phyloP scores from a whole-genome alignment of 2,329 filamentous ascomycete genomes.

The Biscogniauxia mediterranea region DNA sequence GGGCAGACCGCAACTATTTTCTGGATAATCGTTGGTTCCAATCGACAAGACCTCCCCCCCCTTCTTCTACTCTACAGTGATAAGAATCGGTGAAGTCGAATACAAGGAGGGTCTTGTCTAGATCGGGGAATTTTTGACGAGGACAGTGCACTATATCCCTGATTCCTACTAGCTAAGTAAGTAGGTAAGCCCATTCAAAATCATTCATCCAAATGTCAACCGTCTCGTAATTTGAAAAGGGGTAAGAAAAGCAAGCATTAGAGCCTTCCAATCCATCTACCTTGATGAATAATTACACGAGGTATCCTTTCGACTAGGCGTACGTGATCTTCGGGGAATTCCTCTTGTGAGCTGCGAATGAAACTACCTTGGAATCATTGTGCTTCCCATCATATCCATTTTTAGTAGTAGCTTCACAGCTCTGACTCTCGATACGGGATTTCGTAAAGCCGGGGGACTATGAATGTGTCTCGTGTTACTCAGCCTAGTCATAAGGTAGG shows the following conservation, averaged over 20 bases:
- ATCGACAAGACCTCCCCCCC: not conserved
- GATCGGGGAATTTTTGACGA: conserved; percentile 23
- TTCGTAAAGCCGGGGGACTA: not conserved
- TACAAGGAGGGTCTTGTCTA: conserved; percentile 19
- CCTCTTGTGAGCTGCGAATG: conserved; percentile 11
- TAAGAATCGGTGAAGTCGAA: conserved; percentile 8
- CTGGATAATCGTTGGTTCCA: not conserved
- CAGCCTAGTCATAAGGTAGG: conserved; percentile 2
- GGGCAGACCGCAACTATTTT: not conserved
- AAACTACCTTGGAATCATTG: conserved; percentile 15
- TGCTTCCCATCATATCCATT: conserved; percentile 18
- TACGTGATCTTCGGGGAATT: conserved; percentile 8
- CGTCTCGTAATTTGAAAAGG: conserved; percentile 1
- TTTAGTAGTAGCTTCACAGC: conserved; percentile 14
- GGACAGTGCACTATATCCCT: conserved; percentile 6
- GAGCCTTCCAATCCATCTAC: not conserved
- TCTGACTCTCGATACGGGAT: not conserved
- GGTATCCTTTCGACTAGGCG: not conserved
- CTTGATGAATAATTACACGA: not conserved
- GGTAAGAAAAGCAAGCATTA: not conserved
- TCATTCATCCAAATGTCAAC: not conserved
- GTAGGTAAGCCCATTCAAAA: not conserved
- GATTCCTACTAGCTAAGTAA: not conserved
- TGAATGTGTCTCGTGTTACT: conserved; percentile 13
- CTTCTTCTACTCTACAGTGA: conserved; percentile 6